A percentile compares a stretch with the other conserved stretches of the same genome.
Evolutionary conservation across 371 early-diverging fungal species (phyloP).

Genomic region (Mortierella sp.): DNA sequence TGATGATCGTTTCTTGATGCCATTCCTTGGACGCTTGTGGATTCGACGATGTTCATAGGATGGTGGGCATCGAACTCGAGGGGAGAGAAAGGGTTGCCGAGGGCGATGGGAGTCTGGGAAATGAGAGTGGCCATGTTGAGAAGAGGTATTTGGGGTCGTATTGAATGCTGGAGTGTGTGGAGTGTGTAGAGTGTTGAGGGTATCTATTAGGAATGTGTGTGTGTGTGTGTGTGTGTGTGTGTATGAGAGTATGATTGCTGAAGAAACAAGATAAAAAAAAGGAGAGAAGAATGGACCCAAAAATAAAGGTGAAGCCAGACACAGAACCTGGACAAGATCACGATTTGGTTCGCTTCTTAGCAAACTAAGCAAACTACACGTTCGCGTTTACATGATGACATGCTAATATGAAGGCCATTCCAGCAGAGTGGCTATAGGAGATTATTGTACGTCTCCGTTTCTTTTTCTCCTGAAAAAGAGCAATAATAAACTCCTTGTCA

Average conservation of each 20-base stretch:
- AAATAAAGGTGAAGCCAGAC: too few relatives aligned
- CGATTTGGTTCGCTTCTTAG: too few relatives aligned
- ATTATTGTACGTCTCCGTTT: not conserved
- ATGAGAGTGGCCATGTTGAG: slow-evolving; percentile 29
- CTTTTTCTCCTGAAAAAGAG: not conserved
- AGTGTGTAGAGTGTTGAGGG: not conserved
- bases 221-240: too few relatives aligned
- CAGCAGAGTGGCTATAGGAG: not conserved
- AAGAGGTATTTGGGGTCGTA: not conserved
- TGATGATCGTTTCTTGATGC: not conserved
- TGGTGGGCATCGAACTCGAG: slow-evolving; percentile 21
- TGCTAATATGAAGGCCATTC: not conserved
- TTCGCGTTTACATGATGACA: too few relatives aligned
- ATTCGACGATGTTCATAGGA: not conserved
- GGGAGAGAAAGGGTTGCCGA: slow-evolving; percentile 39
- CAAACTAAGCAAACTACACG: too few relatives aligned
- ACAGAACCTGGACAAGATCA: too few relatives aligned
- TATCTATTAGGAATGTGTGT: not conserved
- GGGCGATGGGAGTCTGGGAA: slow-evolving; percentile 28
- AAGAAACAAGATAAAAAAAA: too few relatives aligned
- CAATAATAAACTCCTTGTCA: too few relatives aligned
- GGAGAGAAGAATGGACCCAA: not conserved
- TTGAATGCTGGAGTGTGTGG: not conserved
- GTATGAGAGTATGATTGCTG: too few relatives aligned
- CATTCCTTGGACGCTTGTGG: not conserved